Conservation (phyloP, 345 rosid genomes). For the Gossypium sturtianum region DNA sequence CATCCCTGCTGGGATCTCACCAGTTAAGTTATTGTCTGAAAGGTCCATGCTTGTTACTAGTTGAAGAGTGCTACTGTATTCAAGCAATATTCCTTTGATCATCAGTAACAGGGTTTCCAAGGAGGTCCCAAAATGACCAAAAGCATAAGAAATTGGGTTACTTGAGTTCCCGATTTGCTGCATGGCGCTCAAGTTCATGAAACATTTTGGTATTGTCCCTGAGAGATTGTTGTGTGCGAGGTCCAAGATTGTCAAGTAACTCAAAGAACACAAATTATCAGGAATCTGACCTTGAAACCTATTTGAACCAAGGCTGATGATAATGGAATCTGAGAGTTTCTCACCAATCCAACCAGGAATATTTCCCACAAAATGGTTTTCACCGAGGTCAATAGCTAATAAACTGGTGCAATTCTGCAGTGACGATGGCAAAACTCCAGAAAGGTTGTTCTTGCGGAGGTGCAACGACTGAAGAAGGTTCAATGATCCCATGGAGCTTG, state of each 20-base stretch:
- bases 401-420: not conserved
- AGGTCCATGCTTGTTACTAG: conserved; percentile 21
- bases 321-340: not conserved
- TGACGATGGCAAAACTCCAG: not conserved
- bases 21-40: conserved; percentile 8
- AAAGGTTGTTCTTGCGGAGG: conserved; percentile 12
- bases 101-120: conserved; percentile 11
- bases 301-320: conserved; percentile 16
- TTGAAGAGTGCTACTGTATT: conserved; percentile 17
- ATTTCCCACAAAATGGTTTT: conserved; percentile 7
- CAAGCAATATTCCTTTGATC: conserved; percentile 19
- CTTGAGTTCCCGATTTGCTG: not conserved
- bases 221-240: conserved; percentile 12
- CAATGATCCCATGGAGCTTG: conserved; percentile 18
- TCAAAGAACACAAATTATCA: not conserved
- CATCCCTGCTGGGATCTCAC: conserved; percentile 13
- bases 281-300: conserved; percentile 15
- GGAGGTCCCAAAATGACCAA: not conserved
- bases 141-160: not conserved
- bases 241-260: conserved; percentile 13
- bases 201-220: conserved; percentile 16
- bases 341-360: conserved; percentile 12
- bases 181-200: conserved; percentile 14
- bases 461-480: conserved; percentile 12
- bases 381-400: conserved; percentile 1